phyloP scores from a whole-genome alignment of 139 green algal species.

The Micractinium conductrix region DNA sequence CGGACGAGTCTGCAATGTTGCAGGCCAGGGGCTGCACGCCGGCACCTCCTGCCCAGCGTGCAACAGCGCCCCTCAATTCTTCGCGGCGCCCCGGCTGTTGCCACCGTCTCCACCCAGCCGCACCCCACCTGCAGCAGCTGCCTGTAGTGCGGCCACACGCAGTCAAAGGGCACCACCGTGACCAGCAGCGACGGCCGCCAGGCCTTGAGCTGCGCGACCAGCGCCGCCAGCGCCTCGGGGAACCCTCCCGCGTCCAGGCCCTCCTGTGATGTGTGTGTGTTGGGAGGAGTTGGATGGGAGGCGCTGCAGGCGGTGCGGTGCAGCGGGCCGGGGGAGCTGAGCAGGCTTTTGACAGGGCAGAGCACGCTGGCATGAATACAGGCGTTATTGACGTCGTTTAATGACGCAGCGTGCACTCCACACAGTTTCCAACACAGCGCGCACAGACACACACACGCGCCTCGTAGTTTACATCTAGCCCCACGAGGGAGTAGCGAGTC shows the following conservation, averaged over 20 bases:
- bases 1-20: neutral
- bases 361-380: no score
- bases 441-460: no score
- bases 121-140: constrained; percentile 16
- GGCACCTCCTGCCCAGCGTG: neutral
- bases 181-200: constrained; percentile 18
- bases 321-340: no score
- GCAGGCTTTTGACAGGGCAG: no score
- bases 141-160: neutral
- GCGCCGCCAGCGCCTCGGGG: neutral
- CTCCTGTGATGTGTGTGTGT: no score
- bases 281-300: no score
- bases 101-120: no score
- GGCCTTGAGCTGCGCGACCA: constrained; percentile 12
- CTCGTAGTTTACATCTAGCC: constrained; percentile 27
- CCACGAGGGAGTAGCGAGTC: neutral
- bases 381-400: no score
- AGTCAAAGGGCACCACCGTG: neutral
- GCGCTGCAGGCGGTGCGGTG: no score
- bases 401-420: no score
- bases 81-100: neutral
- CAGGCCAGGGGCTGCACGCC: neutral
- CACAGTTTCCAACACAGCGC: no score
- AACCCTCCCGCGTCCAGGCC: constrained; percentile 11
- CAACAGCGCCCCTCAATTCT: no score